Conservation (phyloP, 768 basidiomycete genomes). For the Sarcodon sp. region DNA sequence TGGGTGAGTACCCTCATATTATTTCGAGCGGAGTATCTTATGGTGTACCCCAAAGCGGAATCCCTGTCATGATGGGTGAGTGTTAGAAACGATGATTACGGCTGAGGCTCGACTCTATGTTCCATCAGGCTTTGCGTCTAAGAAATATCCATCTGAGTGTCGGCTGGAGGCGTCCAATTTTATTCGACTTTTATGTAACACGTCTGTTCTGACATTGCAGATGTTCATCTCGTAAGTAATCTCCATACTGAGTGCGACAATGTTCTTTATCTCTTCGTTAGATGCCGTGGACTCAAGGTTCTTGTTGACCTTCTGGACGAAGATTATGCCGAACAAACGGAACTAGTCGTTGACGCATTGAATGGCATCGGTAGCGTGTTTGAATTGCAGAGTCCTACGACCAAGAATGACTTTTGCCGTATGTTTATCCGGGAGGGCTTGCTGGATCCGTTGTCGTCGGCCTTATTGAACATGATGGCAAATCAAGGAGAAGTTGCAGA, state of each 20-base stretch:
- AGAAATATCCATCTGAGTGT: constrained; percentile 87
- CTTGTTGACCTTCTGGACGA: constrained; percentile 95
- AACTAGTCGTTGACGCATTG: constrained; percentile 85
- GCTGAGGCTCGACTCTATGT: neutral
- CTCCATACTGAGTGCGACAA: neutral
- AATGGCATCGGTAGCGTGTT: constrained; percentile 94
- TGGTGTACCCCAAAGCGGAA: constrained; percentile 41
- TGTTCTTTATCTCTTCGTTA: constrained; percentile 15
- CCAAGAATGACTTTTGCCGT: constrained; percentile 96
- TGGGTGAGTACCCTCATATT: constrained; percentile 31
- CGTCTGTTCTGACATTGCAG: constrained; percentile 87
- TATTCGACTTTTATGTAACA: constrained; percentile 83
- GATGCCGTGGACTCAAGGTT: constrained; percentile 89
- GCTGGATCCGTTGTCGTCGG: constrained; percentile 83
- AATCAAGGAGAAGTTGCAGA: constrained; percentile 49
- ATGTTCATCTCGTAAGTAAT: constrained; percentile 95
- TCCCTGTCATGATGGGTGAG: constrained; percentile 88
- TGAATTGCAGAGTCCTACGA: constrained; percentile 90
- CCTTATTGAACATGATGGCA: constrained; percentile 79
- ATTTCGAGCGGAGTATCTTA: neutral
- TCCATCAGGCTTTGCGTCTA: constrained; percentile 73
- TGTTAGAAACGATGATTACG: constrained; percentile 5
- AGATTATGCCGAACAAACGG: constrained; percentile 84
- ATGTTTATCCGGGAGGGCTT: constrained; percentile 97
- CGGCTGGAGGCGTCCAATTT: constrained; percentile 93